These are phyloP conservation scores for Populus hybrid DNA, from an alignment of 441 rosid genomes.

Conservation along the genomic window DNA sequence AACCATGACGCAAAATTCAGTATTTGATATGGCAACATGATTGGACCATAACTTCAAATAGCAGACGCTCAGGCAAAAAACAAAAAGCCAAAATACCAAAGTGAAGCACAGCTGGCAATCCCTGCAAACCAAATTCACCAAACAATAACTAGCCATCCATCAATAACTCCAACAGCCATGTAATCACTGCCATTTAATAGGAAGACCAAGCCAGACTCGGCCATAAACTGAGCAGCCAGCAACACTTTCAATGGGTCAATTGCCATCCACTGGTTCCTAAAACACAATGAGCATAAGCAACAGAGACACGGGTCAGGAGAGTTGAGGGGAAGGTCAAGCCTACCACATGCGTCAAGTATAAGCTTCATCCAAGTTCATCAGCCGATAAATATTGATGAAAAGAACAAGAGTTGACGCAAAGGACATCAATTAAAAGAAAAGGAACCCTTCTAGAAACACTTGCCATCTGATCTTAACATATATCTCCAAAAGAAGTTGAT, in stretches of 20 bases:
- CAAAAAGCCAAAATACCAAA: not conserved
- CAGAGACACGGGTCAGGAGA: not conserved
- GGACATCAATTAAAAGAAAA: not conserved
- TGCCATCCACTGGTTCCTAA: not conserved
- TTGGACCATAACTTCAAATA: no score
- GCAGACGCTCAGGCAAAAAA: not conserved
- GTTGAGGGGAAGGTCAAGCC: not conserved
- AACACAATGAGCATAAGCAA: not conserved
- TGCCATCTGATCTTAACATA: not conserved
- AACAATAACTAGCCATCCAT: not conserved
- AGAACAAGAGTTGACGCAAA: not conserved
- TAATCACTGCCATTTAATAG: not conserved
- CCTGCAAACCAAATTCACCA: not conserved
- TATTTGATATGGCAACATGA: not conserved
- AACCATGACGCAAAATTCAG: not conserved
- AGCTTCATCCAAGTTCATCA: not conserved
- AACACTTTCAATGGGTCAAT: not conserved
- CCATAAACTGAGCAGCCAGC: not conserved
- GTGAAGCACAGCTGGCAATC: not conserved
- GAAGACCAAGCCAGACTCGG: not conserved
- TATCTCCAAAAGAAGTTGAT: not conserved
- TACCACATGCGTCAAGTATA: not conserved
- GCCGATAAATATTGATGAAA: not conserved
- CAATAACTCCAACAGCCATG: not conserved
- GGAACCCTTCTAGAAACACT: not conserved